Base-by-base conservation (phyloP, 1,139 yeast genomes). In the Candida sojae region DNA sequence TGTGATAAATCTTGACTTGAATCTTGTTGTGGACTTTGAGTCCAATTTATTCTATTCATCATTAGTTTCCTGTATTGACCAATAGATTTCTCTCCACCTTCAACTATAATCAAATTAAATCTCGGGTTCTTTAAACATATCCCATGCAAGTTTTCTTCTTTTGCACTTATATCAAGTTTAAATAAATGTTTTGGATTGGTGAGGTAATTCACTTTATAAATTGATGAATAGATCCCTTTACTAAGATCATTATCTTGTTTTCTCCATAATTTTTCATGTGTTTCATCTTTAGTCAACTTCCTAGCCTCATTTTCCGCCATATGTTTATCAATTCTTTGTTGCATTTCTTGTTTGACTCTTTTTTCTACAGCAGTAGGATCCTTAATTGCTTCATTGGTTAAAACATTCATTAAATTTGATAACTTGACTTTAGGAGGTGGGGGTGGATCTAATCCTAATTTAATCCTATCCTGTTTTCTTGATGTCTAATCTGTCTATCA, bases 321-420 rank as follows among this genome's bases (percentile, higher is more conserved):
- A 65, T 93, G 99, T 42, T 70, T 68, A n/a, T 68, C 57, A 31
- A 71, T 70, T 28, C 99, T 73, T 41, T 80, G 79, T 38, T 78
- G 83, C 8, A 90, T 87, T 53, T 92, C 95, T 37, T 71, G 67
- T 43, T 81, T 73, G 0, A 95, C 97, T 48, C 75, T 67, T 63
- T 76, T 74, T 60, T 93, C 99, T 56, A 92, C 85, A 4, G 83
- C 82, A 0, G 99, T 93, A 0, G 99, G 99, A 60, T 93, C 96
- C 52, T 79, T 77, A 42, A 91, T 86, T n/a, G 95, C 89, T 52
- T 88, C 96, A 59, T 89, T 85, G 3, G 97, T 88, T 43, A 86
- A 73, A 0, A 90, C 96, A 56, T 80, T 86, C 91, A 89, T 88
- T 63, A 92, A 75, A 61, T 92, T 93, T 41, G 86, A 81, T 46